phyloP scores from a whole-genome alignment of 176 grass and related monocot species.

The Dendrocalamus sinicus region DNA sequence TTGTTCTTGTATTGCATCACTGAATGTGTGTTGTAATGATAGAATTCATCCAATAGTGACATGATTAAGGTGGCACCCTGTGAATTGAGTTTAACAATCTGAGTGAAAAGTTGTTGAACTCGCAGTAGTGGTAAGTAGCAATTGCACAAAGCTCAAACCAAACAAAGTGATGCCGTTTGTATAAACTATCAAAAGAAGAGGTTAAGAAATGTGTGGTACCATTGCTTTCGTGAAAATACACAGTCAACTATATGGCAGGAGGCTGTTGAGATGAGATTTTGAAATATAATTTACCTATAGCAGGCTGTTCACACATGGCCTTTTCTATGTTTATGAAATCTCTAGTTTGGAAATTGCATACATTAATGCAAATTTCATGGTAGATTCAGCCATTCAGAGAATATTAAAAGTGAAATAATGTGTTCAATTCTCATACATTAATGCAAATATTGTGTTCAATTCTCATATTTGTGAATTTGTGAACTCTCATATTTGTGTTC shows the following conservation, averaged over 20 bases:
- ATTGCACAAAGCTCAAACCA: not conserved
- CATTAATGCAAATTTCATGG: no score
- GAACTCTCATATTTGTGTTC: no score
- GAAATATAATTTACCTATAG: slow-evolving; percentile 59
- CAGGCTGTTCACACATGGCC: slow-evolving; percentile 56
- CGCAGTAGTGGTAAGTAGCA: not conserved
- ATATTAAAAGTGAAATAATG: no score
- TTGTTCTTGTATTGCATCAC: no score
- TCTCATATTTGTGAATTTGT: no score
- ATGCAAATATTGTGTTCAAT: no score
- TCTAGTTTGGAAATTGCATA: no score
- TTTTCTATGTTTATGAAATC: slow-evolving; percentile 68
- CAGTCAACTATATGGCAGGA: not conserved
- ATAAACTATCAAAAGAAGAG: slow-evolving; percentile 5
- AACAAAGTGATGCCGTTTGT: not conserved
- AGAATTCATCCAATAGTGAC: slow-evolving; percentile 23
- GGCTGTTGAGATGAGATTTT: not conserved
- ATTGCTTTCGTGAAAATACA: slow-evolving; percentile 13
- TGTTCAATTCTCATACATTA: no score
- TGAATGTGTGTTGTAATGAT: not conserved
- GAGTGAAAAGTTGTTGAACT: not conserved
- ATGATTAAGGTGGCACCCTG: not conserved
- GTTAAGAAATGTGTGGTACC: not conserved
- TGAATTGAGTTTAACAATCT: slow-evolving; percentile 28
- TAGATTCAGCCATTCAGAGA: no score